Percentiles rank a stretch among this genome's conserved stretches.
Evolutionary conservation across 495 filamentous ascomycete genomes (phyloP).

Genomic region (Physcia stellaris): DNA sequence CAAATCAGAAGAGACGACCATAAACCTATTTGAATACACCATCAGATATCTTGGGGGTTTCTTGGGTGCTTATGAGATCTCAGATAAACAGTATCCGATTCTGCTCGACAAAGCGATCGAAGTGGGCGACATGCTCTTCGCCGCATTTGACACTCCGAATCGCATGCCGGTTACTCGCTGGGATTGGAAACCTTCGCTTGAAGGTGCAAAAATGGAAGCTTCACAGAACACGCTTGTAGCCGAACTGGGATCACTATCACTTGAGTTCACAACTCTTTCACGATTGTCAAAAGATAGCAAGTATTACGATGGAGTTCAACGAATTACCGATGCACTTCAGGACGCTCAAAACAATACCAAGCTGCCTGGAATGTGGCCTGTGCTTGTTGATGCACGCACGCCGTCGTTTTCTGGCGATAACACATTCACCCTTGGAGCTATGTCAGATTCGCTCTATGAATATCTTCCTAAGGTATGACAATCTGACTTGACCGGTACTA

Average conservation of each 20-base stretch:
- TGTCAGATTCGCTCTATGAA: constrained; percentile 88
- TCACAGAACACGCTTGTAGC: constrained; percentile 42
- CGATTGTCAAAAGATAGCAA: constrained; percentile 74
- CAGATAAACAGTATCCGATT: constrained; percentile 44
- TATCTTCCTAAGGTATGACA: constrained; percentile 95
- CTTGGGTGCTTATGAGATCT: constrained; percentile 71
- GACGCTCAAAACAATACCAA: constrained; percentile 53
- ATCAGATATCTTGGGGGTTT: constrained; percentile 82
- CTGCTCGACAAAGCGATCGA: constrained; percentile 78
- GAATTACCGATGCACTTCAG: constrained; percentile 71
- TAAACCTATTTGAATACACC: constrained; percentile 78
- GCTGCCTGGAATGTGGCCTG: constrained; percentile 75
- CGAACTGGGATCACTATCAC: constrained; percentile 71
- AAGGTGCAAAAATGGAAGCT: constrained; percentile 26
- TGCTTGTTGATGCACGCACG: constrained; percentile 50
- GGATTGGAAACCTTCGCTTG: constrained; percentile 27
- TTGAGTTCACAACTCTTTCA: constrained; percentile 89
- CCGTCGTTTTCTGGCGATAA: constrained; percentile 28
- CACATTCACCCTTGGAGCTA: constrained; percentile 67
- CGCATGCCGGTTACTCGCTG: constrained; percentile 66
- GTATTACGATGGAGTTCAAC: constrained; percentile 87
- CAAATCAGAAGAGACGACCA: constrained; percentile 31
- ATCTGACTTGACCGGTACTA: no score
- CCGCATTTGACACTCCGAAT: constrained; percentile 90
- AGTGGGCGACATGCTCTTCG: constrained; percentile 76